These are phyloP conservation scores for Russula vinacea DNA, from an alignment of 768 basidiomycete genomes.

Conservation along the genomic window DNA sequence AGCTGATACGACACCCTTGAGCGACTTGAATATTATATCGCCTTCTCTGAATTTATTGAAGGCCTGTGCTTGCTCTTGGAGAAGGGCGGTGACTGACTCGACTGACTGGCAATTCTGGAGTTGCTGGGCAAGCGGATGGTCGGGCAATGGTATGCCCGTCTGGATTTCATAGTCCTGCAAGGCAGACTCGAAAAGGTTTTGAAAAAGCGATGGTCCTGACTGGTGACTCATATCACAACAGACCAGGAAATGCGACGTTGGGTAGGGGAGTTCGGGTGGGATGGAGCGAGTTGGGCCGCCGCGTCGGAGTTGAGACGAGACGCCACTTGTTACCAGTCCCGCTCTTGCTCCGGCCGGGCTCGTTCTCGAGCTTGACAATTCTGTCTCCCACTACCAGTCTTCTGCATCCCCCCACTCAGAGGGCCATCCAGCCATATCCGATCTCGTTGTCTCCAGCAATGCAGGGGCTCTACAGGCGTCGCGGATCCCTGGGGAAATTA, in stretches of 20 bases:
- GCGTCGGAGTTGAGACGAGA: too few relatives aligned
- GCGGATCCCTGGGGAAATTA: conserved; percentile 65
- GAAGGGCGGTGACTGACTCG: not conserved
- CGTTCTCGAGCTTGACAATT: conserved; percentile 9
- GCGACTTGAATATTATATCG: not conserved
- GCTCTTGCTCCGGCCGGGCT: too few relatives aligned
- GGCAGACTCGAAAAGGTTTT: not conserved
- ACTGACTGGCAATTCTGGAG: not conserved
- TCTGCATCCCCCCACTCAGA: conserved; percentile 18
- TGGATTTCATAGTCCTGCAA: not conserved
- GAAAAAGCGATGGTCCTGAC: not conserved
- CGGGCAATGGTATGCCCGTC: too few relatives aligned
- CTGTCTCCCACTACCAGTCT: conserved; percentile 13
- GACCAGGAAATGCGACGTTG: too few relatives aligned
- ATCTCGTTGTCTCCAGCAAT: conserved; percentile 42
- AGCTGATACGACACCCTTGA: not conserved
- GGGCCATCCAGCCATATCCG: conserved; percentile 17
- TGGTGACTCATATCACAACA: not conserved
- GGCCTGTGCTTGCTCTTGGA: not conserved
- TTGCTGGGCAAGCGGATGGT: not conserved
- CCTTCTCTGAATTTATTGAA: not conserved
- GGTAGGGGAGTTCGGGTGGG: too few relatives aligned
- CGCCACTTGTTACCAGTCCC: too few relatives aligned
- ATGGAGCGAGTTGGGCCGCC: too few relatives aligned
- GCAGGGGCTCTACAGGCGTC: conserved; percentile 67